Evolutionary conservation across 257 asterid species (phyloP), one percentile per base, ranked within the genome.

Genomic region (Fraxinus quadrangulata): DNA sequence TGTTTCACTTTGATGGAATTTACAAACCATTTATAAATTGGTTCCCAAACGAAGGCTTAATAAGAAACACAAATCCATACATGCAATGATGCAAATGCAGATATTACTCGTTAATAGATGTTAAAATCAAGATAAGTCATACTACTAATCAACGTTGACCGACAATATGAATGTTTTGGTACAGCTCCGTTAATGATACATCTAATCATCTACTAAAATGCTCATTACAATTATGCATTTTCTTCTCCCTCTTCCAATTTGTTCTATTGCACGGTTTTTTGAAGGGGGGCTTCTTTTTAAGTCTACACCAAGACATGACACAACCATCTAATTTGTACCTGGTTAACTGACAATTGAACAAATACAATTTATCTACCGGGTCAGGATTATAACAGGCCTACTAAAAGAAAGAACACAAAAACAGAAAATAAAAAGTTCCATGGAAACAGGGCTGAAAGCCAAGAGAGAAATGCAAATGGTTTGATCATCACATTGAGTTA

Each of bases 401-500:
- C 21, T 47, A 3, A 47, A 47, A 47, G 59, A 74, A 74, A 31
- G 67, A 56, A 24, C 56, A 11, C 17, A 19, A 36, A 14, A 73
- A 45, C 28, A 23, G 47, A 78, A 12, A 24, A 31, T 7, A 4
- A 17, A 12, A 67, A 45, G 21, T 23, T 28, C 33, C 45, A 33
- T 11, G 23, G 26, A 49, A 69, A 67, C 21, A 47, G 7, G 19
- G 21, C 56, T 47, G 56, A 16, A 21, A 30, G 19, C 19, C 59
- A 26, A 30, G 72, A 36, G 81, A 77, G 61, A 9, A 39, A 34
- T 39, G 70, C 33, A 75, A 12, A 70, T 40, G 23, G 61, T 36
- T 3, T 49, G 31, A 19, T 37, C 31, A 61, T 40, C 56, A 47
- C 19, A 47, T 47, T 63, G 16, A 66, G 30, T 72, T 23, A 51